Base-by-base conservation (phyloP, 257 asterid species). In the Solanum virginianum region DNA sequence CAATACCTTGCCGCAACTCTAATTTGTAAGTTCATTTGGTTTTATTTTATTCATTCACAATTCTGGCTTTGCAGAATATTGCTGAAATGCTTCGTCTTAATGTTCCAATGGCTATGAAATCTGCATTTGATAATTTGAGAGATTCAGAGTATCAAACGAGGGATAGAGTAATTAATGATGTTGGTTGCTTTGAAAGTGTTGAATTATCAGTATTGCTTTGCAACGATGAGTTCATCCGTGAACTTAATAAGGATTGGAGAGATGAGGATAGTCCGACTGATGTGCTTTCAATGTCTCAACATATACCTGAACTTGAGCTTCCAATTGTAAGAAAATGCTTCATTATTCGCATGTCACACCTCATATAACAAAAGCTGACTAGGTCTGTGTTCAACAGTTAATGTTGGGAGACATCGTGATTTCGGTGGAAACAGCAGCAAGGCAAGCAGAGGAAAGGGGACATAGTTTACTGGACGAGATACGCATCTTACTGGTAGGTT, bases 261-360 rank as follows among this genome's bases (percentile, higher is more conserved):
- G 98, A 90, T 84, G 98, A 95, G 90, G 97, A 97, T 88, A 94
- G 88, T 14, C 92, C 98, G 60, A 97, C 99, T 45, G 99, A 97
- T 92, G 99, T 97, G 77, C 95, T 97, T 85, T 97, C 99, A 81
- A 92, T 97, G 98, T 97, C 99, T 85, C 98, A 95, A 85, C 98
- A 97, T 85, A 91, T 93, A 80, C 98, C 99, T 55, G 94, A 93
- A 85, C 94, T 97, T 81, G 88, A 90, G 87, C 95, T 95, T 86
- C 98, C 98, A 56, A 90, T 95, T 81, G 99, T 97, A 87, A 90
- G 97, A 90, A 60, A 68, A 68, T 85, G 82, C 69, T 80, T 66
- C 70, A 77, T 84, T 83, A 41, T 70, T 24, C 8, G 36, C 54
- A 55, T 32, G 26, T 84, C 68, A 55, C 80, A 77, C 55, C 47